Conservation (phyloP, 129 eudicot genomes). For the Dittrichia graveolens region DNA sequence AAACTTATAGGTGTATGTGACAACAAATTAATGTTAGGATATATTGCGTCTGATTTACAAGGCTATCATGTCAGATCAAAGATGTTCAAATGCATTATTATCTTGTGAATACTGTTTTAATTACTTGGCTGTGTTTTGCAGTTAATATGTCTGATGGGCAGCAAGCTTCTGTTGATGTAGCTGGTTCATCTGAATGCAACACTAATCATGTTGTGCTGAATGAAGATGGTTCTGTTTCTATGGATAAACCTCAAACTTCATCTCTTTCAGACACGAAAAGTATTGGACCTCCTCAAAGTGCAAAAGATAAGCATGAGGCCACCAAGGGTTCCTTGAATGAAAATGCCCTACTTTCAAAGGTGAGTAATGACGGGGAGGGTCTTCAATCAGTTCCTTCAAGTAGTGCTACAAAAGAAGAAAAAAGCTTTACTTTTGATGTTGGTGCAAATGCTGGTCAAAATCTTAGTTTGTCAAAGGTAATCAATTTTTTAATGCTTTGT, state of each 20-base stretch:
- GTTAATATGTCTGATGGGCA: constrained; percentile 34
- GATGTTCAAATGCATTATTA: constrained; percentile 19
- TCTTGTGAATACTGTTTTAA: constrained; percentile 25
- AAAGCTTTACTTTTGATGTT: constrained; percentile 58
- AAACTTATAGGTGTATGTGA: background rate
- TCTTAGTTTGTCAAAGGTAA: constrained; percentile 36
- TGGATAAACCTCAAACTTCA: constrained; percentile 37
- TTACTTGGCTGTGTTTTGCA: constrained; percentile 31
- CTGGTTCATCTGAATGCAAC: constrained; percentile 24
- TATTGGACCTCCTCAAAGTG: constrained; percentile 40
- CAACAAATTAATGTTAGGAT: background rate
- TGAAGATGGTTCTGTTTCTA: constrained; percentile 35
- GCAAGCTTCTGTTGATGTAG: constrained; percentile 34
- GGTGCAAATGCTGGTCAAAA: constrained; percentile 47
- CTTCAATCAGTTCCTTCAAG: constrained; percentile 26
- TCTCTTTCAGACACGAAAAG: constrained; percentile 36
- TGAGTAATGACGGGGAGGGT: constrained; percentile 4
- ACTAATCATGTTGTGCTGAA: constrained; percentile 29
- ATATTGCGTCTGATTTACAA: constrained; percentile 20
- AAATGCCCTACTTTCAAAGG: constrained; percentile 23
- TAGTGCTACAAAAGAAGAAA: constrained; percentile 46
- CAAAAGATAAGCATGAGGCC: constrained; percentile 27
- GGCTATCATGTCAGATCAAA: constrained; percentile 14
- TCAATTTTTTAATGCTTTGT: constrained; percentile 9
- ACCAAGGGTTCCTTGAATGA: constrained; percentile 30